Base-by-base conservation (phyloP, 1,284 basidiomycete species). In the Mycosarcoma maydis region DNA sequence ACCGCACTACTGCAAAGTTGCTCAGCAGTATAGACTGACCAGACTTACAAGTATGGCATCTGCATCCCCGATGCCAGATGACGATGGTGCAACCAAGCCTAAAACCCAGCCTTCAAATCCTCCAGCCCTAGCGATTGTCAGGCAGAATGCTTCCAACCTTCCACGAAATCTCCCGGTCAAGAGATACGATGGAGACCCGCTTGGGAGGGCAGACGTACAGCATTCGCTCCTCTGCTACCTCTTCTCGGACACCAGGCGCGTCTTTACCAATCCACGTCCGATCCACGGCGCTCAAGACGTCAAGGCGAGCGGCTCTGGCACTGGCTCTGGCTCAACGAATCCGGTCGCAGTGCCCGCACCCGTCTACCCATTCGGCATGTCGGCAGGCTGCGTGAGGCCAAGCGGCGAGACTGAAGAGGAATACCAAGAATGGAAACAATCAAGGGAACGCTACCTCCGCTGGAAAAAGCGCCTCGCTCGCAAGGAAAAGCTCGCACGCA, bases 151-250 rank as follows among this genome's bases (percentile, higher is more conserved):
- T 17, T 53, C 54, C 45, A 61, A 65, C 27, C 61, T 67, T 14
- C 67, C 73, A 24, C 77, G 78, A 30, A 80, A 79, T 45, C 67
- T 77, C 32, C 77, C 78, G 4, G 76, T 80, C 37, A 80, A 80
- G 51, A 65, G 76, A n/a, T 77, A 73, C 60, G 78, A 80, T 24
- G 78, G 77, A 22, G 76, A 78, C 40, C 75, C 78, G 32, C 58
- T 80, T 1, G 62, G 71, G 4, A 65, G 78, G 10, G 62, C 57
- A 17, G 92, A 94, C 82, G 87, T 93, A 33, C 91, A 94, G 84
- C 92, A 88, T 83, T 90, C 93, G 83, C 85, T 94, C 45, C 87
- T 94, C 51, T 79, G 88, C 74, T 85, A 88, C 81, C 88, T 94
- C 75, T 94, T 94, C 83, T 85, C 85, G 58, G 87, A 93, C 81